These are phyloP conservation scores for Dothistroma septosporum DNA, from an alignment of 2,329 filamentous ascomycete genomes.

Conservation along the genomic window DNA sequence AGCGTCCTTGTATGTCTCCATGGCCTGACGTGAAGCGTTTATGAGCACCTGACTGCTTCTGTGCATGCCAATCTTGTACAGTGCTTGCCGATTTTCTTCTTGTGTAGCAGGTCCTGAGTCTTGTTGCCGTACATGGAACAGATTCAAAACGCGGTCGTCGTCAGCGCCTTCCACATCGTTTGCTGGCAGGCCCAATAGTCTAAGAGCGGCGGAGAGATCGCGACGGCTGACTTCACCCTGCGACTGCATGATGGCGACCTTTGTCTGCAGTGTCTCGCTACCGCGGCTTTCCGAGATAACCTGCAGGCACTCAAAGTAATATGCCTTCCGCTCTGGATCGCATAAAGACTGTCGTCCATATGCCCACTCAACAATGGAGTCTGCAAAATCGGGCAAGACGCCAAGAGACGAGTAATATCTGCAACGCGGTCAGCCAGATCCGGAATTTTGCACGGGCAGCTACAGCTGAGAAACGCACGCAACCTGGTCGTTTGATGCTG, in stretches of 20 bases:
- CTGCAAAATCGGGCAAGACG: conserved; percentile 58
- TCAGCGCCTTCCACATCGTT: conserved; percentile 42
- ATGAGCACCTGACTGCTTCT: conserved; percentile 56
- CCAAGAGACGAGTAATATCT: conserved; percentile 57
- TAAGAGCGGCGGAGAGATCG: conserved; percentile 57
- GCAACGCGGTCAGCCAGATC: conserved; percentile 1
- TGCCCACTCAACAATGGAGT: conserved; percentile 58
- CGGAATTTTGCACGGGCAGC: not conserved
- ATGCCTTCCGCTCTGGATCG: conserved; percentile 53
- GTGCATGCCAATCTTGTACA: conserved; percentile 58
- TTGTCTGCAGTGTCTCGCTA: conserved; percentile 55
- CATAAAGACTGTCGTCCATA: conserved; percentile 57
- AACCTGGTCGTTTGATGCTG: conserved; percentile 21
- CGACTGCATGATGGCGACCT: conserved; percentile 56
- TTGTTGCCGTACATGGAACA: conserved; percentile 56
- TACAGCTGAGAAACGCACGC: conserved; percentile 17
- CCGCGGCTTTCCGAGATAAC: conserved; percentile 54
- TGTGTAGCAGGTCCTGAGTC: conserved; percentile 53
- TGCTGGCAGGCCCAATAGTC: conserved; percentile 53
- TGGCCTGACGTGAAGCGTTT: conserved; percentile 53
- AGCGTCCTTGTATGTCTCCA: conserved; percentile 62
- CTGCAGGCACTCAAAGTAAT: conserved; percentile 64
- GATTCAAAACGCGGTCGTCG: conserved; percentile 59
- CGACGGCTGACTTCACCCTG: conserved; percentile 54
- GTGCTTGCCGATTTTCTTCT: conserved; percentile 52